A percentile compares a stretch with the other conserved stretches of the same genome.
Evolutionary conservation across 306 rosid genomes (phyloP).

Genomic region (Lathyrus oleraceus): DNA sequence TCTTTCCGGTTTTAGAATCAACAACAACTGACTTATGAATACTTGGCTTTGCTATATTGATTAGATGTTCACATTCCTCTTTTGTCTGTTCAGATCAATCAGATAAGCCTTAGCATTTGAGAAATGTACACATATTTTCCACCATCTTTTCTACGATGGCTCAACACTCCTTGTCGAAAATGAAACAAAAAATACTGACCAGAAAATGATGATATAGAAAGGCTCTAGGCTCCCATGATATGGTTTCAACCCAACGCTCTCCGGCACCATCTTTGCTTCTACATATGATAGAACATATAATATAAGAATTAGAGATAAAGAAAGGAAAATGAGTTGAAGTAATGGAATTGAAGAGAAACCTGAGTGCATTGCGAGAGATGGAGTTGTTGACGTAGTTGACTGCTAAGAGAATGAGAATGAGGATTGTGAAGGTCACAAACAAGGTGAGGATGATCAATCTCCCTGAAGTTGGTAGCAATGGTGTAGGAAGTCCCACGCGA

Average conservation of each 20-base stretch:
- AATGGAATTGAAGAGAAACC: slow-evolving; percentile 18
- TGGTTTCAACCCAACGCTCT: slow-evolving; percentile 70
- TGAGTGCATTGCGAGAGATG: slow-evolving; percentile 43
- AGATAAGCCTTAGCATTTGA: slow-evolving; percentile 32
- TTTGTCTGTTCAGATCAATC: slow-evolving; percentile 59
- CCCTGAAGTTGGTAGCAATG: slow-evolving; percentile 34
- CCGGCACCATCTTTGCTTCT: slow-evolving; percentile 25
- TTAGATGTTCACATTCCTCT: slow-evolving; percentile 82
- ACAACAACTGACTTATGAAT: slow-evolving; percentile 78
- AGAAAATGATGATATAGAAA: slow-evolving; percentile 85
- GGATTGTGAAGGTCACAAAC: slow-evolving; percentile 61
- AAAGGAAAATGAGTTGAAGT: background rate
- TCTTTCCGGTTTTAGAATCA: slow-evolving; percentile 76
- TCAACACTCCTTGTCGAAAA: no score
- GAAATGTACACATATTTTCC: no score
- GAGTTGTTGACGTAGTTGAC: slow-evolving; percentile 69
- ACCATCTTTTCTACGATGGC: no score
- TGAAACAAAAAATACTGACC: slow-evolving; percentile 41
- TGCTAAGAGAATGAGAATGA: slow-evolving; percentile 69
- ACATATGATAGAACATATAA: background rate
- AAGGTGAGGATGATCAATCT: slow-evolving; percentile 54
- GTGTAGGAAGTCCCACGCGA: slow-evolving; percentile 52
- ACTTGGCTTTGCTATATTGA: slow-evolving; percentile 68
- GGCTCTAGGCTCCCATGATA: slow-evolving; percentile 96
- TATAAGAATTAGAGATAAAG: background rate